Base-by-base conservation (phyloP, 176 grass and related monocot species). In the sorghum (Sorghum bicolor) region DNA sequence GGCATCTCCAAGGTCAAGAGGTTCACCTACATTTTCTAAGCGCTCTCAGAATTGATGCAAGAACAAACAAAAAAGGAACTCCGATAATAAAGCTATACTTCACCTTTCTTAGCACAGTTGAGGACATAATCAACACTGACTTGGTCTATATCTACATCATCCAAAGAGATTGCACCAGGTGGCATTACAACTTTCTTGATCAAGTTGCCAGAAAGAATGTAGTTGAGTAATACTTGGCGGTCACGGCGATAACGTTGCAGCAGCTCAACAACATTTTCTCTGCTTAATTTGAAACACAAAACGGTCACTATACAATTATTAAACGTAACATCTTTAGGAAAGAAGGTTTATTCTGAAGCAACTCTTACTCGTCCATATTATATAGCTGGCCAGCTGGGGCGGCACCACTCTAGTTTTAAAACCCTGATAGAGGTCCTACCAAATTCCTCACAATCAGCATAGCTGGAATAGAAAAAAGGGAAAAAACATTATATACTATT, bases 161-260 rank as follows among this genome's bases (percentile, higher is more conserved):
- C 96, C 73, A 98, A 88, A 83, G 96, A 95, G 76, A 90, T 84
- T 28, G 93, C 91, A 69, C 96, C 96, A 82, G 93, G 96, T 52
- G 96, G 91, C 93, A 98, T 94, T 72, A 95, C 87, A 88, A 98
- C 96, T 91, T 98, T 98, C 96, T 98, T 98, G 78, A 98, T 88
- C 83, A 98, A 89, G 74, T 89, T 93, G 61, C 96, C 89, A 63
- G 96, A 95, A 72, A 98, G 87, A 80, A 98, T 91, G 78, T 93
- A 98, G 76, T 93, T 98, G 62, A 98, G 91, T 68, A 98, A 87
- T 44, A 98, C 84, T 80, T 92, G 96, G 3, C 93, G 93, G 34
- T 98, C 93, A 40, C 93, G 96, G 63, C 96, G 91, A 90, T 94
- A 95, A 4, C 85, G 87, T 83, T 98, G 96, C 17, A 98, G 73